These are phyloP conservation scores for Boletus eberwhitei DNA, from an alignment of 768 basidiomycete species.

Conservation along the genomic window DNA sequence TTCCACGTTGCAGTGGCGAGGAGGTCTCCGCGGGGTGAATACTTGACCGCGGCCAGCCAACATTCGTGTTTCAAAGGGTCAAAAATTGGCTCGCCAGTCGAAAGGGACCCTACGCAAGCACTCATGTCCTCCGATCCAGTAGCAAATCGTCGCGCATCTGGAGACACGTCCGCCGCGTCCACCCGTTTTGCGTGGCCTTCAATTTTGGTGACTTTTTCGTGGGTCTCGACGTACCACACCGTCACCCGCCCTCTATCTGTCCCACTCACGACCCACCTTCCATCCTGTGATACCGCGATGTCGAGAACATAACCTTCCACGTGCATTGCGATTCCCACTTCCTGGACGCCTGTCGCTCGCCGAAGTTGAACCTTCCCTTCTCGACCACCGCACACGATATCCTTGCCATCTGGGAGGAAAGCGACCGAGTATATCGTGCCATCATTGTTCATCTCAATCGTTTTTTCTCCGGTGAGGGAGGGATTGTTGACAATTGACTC, in stretches of 20 bases:
- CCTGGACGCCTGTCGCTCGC: neutral
- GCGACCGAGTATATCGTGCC: neutral
- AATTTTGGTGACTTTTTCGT: neutral
- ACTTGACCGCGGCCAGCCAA: too few species aligned
- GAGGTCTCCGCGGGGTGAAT: too few species aligned
- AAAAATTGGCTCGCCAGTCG: too few species aligned
- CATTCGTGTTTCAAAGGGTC: too few species aligned
- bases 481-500: neutral
- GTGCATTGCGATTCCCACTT: neutral
- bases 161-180: slow-evolving; percentile 4
- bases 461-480: neutral
- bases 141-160: neutral
- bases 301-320: neutral
- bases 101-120: neutral
- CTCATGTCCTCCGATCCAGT: neutral
- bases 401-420: neutral
- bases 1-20: too few species aligned
- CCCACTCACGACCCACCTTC: slow-evolving; percentile 4
- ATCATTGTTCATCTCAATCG: neutral
- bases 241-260: slow-evolving; percentile 2
- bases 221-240: neutral
- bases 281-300: slow-evolving; percentile 1
- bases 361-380: neutral
- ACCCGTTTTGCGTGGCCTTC: slow-evolving; percentile 1
- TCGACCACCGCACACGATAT: neutral